phyloP scores from a whole-genome alignment of 495 filamentous ascomycete genomes.

The Aspergillus sclerotioniger region DNA sequence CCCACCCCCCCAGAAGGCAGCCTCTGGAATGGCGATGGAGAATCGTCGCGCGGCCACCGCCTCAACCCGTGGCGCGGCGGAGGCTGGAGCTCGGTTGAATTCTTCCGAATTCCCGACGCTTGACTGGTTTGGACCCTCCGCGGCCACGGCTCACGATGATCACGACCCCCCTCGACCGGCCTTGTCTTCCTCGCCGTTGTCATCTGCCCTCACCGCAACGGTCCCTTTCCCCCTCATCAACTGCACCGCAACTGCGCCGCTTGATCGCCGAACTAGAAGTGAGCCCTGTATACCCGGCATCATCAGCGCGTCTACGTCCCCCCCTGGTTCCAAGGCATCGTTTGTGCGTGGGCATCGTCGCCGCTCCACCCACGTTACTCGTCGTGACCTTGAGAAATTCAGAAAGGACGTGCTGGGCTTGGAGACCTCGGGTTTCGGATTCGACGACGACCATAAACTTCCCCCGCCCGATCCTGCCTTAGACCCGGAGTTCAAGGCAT shows the following conservation, averaged over 20 bases:
- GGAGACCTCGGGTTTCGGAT: slow-evolving; percentile 29
- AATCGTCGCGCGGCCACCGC: slow-evolving; percentile 6
- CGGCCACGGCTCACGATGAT: background rate
- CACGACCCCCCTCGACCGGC: slow-evolving; percentile 7
- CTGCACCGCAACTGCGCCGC: background rate
- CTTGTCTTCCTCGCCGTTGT: slow-evolving; percentile 1
- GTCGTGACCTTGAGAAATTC: slow-evolving; percentile 45
- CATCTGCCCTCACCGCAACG: slow-evolving; percentile 2
- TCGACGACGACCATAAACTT: slow-evolving; percentile 33
- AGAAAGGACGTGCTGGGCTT: slow-evolving; percentile 42
- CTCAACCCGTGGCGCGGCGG: slow-evolving; percentile 13
- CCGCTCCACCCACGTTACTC: slow-evolving; percentile 47
- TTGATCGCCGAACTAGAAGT: slow-evolving; percentile 7
- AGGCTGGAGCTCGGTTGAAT: slow-evolving; percentile 20
- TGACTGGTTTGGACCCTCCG: slow-evolving; percentile 20
- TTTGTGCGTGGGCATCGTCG: slow-evolving; percentile 47
- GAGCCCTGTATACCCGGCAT: slow-evolving; percentile 30
- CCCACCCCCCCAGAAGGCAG: background rate
- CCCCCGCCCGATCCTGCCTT: slow-evolving; percentile 25
- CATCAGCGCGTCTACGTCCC: slow-evolving; percentile 34
- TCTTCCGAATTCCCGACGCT: slow-evolving; percentile 26
- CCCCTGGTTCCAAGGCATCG: slow-evolving; percentile 39
- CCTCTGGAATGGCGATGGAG: slow-evolving; percentile 9
- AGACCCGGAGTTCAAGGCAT: slow-evolving; percentile 34
- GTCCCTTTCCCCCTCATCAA: slow-evolving; percentile 2